phyloP scores from a whole-genome alignment of 2,329 filamentous ascomycete species.

The Rutstroemia sp. region DNA sequence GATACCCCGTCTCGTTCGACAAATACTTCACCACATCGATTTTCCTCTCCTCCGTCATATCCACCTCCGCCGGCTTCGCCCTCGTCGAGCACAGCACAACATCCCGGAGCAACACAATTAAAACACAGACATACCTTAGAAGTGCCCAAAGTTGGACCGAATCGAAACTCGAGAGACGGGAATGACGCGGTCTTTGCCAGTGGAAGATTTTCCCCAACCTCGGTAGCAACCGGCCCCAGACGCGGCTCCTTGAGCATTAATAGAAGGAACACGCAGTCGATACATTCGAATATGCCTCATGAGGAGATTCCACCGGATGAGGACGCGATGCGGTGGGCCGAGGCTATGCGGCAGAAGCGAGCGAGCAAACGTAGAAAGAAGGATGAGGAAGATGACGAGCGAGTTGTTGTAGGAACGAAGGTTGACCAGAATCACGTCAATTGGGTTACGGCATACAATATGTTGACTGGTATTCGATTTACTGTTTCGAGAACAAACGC shows the following conservation, averaged over 20 bases:
- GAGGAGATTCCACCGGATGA: slow-evolving; percentile 85
- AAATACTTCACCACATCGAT: slow-evolving; percentile 44
- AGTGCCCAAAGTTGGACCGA: slow-evolving; percentile 63
- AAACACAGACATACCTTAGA: slow-evolving; percentile 85
- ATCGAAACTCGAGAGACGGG: slow-evolving; percentile 65
- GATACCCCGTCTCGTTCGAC: slow-evolving; percentile 17
- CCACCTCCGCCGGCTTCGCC: slow-evolving; percentile 40
- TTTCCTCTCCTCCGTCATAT: slow-evolving; percentile 58
- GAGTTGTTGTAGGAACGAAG: slow-evolving; percentile 92
- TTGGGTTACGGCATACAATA: slow-evolving; percentile 98
- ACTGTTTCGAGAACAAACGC: slow-evolving; percentile 94
- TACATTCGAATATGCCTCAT: slow-evolving; percentile 74
- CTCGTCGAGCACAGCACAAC: slow-evolving; percentile 25
- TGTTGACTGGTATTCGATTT: slow-evolving; percentile 97
- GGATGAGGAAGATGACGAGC: slow-evolving; percentile 86
- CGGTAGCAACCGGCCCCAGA: slow-evolving; percentile 46
- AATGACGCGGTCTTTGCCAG: slow-evolving; percentile 61
- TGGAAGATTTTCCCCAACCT: slow-evolving; percentile 70
- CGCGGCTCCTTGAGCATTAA: slow-evolving; percentile 78
- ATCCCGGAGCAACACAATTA: slow-evolving; percentile 50
- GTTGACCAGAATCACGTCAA: slow-evolving; percentile 96
- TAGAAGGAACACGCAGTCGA: slow-evolving; percentile 73
- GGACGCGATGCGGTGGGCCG: slow-evolving; percentile 85
- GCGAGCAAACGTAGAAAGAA: slow-evolving; percentile 77
- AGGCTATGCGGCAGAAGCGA: slow-evolving; percentile 84